phyloP scores from a whole-genome alignment of 2,329 filamentous ascomycete genomes.

The Aureobasidium sp. region DNA sequence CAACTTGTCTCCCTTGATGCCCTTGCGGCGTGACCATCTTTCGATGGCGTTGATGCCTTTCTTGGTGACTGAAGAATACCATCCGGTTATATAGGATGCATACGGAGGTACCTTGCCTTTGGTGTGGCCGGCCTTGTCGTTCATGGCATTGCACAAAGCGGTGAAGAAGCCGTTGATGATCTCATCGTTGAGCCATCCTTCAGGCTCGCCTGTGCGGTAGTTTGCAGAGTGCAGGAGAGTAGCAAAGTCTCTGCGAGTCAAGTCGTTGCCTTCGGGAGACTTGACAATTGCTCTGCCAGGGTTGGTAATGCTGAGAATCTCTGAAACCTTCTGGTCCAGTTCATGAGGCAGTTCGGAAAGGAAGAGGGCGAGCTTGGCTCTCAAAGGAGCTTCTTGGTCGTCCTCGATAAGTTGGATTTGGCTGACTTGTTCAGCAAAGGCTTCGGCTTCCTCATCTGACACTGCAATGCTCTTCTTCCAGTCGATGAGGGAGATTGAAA shows the following conservation, averaged over 20 bases:
- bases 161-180: conserved; percentile 62
- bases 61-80: conserved; percentile 50
- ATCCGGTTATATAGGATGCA: conserved; percentile 59
- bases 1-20: conserved; percentile 54
- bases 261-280: conserved; percentile 32
- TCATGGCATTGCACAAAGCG: conserved; percentile 51
- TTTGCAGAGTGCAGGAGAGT: conserved; percentile 42
- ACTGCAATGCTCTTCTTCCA: conserved; percentile 3
- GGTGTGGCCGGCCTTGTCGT: conserved; percentile 48
- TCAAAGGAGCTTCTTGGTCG: conserved; percentile 1
- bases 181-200: conserved; percentile 69
- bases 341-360: not conserved
- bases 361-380: conserved; percentile 8
- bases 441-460: not conserved
- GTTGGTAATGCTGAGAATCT: not conserved
- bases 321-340: conserved; percentile 7
- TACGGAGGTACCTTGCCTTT: conserved; percentile 48
- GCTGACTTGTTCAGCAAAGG: conserved; percentile 3
- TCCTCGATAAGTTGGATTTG: conserved; percentile 4
- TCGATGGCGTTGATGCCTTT: conserved; percentile 44
- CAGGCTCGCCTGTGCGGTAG: conserved; percentile 35
- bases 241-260: conserved; percentile 55
- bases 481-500: not conserved
- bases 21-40: conserved; percentile 51
- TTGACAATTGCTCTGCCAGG: conserved; percentile 22